phyloP scores from a whole-genome alignment of 495 filamentous ascomycete genomes.

The Lasiosphaeriaceae sp. region DNA sequence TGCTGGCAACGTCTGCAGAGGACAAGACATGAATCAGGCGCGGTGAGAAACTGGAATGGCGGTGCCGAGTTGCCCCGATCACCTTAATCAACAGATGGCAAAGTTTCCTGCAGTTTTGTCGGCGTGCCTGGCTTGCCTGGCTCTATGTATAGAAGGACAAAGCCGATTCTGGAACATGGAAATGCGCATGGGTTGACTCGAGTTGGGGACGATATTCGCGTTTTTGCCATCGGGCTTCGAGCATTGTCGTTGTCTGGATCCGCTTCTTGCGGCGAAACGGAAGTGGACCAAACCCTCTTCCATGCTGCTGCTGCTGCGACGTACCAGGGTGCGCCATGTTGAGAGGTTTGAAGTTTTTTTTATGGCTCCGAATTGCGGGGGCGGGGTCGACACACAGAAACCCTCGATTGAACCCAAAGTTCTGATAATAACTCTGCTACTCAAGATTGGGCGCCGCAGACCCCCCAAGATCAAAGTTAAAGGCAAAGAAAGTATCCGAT shows the following conservation, averaged over 20 bases:
- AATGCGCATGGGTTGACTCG: not conserved
- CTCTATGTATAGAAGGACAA: too few relatives aligned
- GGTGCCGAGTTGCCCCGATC: too few relatives aligned
- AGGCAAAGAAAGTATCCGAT: too few relatives aligned
- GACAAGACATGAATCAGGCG: too few relatives aligned
- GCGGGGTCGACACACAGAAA: not conserved
- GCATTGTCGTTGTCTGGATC: not conserved
- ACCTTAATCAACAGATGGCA: too few relatives aligned
- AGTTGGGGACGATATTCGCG: not conserved
- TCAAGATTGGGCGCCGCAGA: not conserved
- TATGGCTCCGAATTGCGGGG: not conserved
- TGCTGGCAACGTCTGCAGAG: too few relatives aligned
- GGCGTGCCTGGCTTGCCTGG: too few relatives aligned
- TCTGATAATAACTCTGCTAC: not conserved
- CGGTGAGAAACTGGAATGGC: too few relatives aligned
- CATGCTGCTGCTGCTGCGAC: not conserved
- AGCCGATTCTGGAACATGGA: not conserved
- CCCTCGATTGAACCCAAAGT: not conserved
- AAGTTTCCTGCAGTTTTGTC: too few relatives aligned
- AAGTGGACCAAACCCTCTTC: not conserved
- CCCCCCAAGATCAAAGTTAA: too few relatives aligned
- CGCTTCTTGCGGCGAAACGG: constrained; percentile 1
- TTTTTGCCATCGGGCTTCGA: not conserved
- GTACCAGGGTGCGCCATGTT: not conserved
- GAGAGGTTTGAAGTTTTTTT: not conserved